These are phyloP conservation scores for Alternaria triticina DNA, from an alignment of 2,329 filamentous ascomycete species.

Conservation along the genomic window DNA sequence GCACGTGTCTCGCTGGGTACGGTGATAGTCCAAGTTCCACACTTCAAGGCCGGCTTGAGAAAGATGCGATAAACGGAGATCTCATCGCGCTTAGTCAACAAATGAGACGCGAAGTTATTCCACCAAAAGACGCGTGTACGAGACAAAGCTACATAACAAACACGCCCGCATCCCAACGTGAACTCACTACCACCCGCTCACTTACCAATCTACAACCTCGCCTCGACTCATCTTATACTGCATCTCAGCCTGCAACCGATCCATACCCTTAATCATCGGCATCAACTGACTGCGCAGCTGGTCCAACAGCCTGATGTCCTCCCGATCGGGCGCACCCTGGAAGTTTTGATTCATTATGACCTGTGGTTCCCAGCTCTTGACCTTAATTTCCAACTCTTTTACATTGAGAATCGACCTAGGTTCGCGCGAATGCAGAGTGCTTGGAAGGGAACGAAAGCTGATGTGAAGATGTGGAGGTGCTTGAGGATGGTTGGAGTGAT, in stretches of 20 bases:
- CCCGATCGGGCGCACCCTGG: constrained; percentile 27
- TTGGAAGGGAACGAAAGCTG: neutral
- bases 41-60: too few relatives aligned
- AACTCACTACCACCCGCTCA: neutral
- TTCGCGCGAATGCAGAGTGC: neutral
- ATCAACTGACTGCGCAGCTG: constrained; percentile 30
- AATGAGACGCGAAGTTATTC: too few relatives aligned
- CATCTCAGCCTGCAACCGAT: constrained; percentile 31
- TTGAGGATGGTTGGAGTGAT: neutral
- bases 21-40: neutral
- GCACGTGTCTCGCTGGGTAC: neutral
- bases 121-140: neutral
- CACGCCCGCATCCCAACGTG: neutral
- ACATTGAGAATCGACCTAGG: too few relatives aligned
- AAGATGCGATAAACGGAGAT: neutral
- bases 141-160: neutral
- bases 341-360: constrained; percentile 35
- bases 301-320: constrained; percentile 31
- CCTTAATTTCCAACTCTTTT: neutral
- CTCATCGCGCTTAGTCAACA: neutral
- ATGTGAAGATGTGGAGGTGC: neutral
- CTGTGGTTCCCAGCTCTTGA: constrained; percentile 2
- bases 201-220: constrained; percentile 30
- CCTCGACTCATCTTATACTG: constrained; percentile 21
- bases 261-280: constrained; percentile 34